These are phyloP conservation scores for Sporodiniella umbellata DNA, from an alignment of 371 early-diverging fungal species.

Conservation along the genomic window DNA sequence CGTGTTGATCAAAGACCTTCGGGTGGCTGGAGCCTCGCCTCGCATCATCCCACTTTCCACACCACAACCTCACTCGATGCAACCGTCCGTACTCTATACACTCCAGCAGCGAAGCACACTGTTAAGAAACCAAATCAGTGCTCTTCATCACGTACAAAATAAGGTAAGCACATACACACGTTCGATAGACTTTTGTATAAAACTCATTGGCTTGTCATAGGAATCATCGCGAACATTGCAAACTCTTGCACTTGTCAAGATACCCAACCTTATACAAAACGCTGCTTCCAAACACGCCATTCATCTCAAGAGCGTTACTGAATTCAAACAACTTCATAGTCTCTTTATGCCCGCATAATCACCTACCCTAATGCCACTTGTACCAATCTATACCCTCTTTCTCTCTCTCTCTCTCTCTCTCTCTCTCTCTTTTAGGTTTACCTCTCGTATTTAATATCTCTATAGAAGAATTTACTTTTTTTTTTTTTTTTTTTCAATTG, in stretches of 20 bases:
- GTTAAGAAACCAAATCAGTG: constrained; percentile 42
- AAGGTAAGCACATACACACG: constrained; percentile 8
- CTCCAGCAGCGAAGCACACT: constrained; percentile 62
- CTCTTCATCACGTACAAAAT: constrained; percentile 10
- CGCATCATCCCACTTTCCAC: constrained; percentile 52
- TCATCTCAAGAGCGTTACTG: constrained; percentile 25
- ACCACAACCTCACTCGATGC: constrained; percentile 70
- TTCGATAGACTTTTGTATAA: too few species aligned
- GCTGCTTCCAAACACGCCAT: constrained; percentile 16
- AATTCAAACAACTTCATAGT: constrained; percentile 39
- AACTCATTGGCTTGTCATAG: too few species aligned
- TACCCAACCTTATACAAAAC: constrained; percentile 6
- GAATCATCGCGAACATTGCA: neutral
- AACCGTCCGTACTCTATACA: constrained; percentile 66
- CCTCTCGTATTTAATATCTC: too few species aligned
- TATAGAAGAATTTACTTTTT: too few species aligned
- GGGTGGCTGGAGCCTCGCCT: constrained; percentile 50
- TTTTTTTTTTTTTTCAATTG: too few species aligned
- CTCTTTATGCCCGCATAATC: constrained; percentile 35
- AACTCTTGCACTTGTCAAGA: constrained; percentile 12
- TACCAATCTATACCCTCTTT: neutral
- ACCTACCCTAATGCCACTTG: too few species aligned
- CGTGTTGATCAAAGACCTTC: constrained; percentile 44
- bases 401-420: constrained; percentile 7
- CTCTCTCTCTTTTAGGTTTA: neutral